phyloP scores from a whole-genome alignment of 2,329 filamentous ascomycete genomes.

The Dactylonectria macrodidyma region DNA sequence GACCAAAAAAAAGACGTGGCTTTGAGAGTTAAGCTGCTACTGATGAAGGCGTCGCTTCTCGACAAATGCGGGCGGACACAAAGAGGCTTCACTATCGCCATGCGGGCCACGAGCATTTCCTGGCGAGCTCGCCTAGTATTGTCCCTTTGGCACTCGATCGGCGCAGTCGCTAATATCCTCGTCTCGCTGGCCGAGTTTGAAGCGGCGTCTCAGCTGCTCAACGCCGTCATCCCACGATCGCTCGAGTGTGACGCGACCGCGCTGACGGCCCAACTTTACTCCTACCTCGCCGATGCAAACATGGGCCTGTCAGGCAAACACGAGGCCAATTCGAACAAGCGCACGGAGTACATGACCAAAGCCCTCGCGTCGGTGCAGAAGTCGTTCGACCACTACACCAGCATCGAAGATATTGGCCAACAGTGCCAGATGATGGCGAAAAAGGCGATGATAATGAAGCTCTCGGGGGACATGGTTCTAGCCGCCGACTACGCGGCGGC shows the following conservation, averaged over 20 bases:
- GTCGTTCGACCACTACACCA: slow-evolving; percentile 75
- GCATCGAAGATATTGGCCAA: slow-evolving; percentile 74
- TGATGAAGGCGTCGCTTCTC: slow-evolving; percentile 81
- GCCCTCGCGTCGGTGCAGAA: slow-evolving; percentile 74
- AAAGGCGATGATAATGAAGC: slow-evolving; percentile 82
- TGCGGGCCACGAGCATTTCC: slow-evolving; percentile 82
- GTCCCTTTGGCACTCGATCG: slow-evolving; percentile 81
- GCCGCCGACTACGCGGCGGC: slow-evolving; percentile 78
- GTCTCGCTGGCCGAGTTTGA: slow-evolving; percentile 79
- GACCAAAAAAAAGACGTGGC: slow-evolving; percentile 69
- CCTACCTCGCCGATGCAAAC: slow-evolving; percentile 80
- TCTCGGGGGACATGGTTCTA: slow-evolving; percentile 74
- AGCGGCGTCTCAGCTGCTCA: slow-evolving; percentile 75
- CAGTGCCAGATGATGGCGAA: slow-evolving; percentile 87
- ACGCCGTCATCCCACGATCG: slow-evolving; percentile 80
- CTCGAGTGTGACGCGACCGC: slow-evolving; percentile 78
- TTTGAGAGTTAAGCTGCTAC: slow-evolving; percentile 78
- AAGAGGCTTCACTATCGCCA: slow-evolving; percentile 81
- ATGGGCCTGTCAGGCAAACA: slow-evolving; percentile 80
- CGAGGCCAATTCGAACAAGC: slow-evolving; percentile 58
- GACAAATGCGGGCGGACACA: slow-evolving; percentile 78
- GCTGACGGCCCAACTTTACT: slow-evolving; percentile 77
- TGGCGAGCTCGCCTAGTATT: slow-evolving; percentile 78
- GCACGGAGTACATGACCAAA: slow-evolving; percentile 70
- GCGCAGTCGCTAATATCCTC: slow-evolving; percentile 77